These are phyloP conservation scores for Hymenoscyphus salicellus DNA, from an alignment of 2,329 filamentous ascomycete genomes.

Conservation along the genomic window DNA sequence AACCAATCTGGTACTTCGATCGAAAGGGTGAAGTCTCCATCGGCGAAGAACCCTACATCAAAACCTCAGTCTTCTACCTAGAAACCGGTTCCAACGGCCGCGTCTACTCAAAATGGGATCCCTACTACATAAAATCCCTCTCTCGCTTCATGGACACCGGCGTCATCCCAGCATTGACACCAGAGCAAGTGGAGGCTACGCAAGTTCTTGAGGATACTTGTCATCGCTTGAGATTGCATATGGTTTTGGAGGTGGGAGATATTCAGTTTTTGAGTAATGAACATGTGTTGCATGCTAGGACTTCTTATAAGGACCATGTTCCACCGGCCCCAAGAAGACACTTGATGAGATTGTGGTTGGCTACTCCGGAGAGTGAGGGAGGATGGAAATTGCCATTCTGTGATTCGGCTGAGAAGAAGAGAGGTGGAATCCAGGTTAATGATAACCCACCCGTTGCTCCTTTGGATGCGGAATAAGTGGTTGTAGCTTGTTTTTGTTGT, in stretches of 20 bases:
- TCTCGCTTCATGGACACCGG: constrained; percentile 70
- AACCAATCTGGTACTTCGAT: constrained; percentile 89
- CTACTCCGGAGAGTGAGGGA: constrained; percentile 76
- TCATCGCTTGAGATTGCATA: constrained; percentile 70
- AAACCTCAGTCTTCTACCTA: constrained; percentile 70
- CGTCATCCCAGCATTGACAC: constrained; percentile 68
- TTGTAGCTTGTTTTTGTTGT: background rate
- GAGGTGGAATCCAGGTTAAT: constrained; percentile 84
- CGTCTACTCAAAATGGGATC: constrained; percentile 84
- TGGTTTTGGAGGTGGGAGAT: constrained; percentile 82
- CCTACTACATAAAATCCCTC: constrained; percentile 79
- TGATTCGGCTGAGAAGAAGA: constrained; percentile 79
- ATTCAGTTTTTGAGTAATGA: constrained; percentile 83
- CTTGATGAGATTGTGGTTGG: constrained; percentile 79
- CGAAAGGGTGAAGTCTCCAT: constrained; percentile 78
- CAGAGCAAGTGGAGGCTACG: constrained; percentile 65
- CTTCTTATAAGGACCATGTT: constrained; percentile 70
- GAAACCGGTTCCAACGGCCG: constrained; percentile 65
- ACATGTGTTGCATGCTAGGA: constrained; percentile 78
- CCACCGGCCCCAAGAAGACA: constrained; percentile 71
- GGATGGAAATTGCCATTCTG: constrained; percentile 83
- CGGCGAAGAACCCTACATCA: constrained; percentile 73
- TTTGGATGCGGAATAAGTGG: constrained; percentile 68
- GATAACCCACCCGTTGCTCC: constrained; percentile 72
- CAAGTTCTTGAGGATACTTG: constrained; percentile 73